Evolutionary conservation across 2,329 filamentous ascomycete genomes (phyloP), one percentile per base, ranked within the genome.

Genomic region (Mycosphaerella sp.): DNA sequence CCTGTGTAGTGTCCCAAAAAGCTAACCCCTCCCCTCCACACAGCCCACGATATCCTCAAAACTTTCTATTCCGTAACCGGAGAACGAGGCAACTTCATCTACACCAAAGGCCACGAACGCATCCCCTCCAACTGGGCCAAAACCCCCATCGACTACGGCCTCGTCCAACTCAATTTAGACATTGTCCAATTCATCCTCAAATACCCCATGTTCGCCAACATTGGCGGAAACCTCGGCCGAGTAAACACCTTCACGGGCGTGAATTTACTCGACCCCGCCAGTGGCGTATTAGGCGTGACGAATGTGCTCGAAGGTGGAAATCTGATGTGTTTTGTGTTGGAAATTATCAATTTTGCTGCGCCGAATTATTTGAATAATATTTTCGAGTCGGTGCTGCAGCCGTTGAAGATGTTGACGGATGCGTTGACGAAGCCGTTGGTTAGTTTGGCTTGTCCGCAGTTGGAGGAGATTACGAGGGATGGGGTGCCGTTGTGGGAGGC

Each of bases 211-310:
- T 55, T 57, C 17, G 60, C 40, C 45, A 55, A 51, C 10, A 44
- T 65, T 21, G 62, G 63, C 23, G 60, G 63, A 21, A 65, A 65
- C 34, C 54, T 53, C 2, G 61, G 61, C 14, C 48, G 49, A 12
- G 63, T 64, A 14, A 63, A 65, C 49, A 58, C 61, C 6, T 65
- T 64, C 54, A 47, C 57, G 2, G 60, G 60, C 14, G 56, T 63
- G 39, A 50, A 65, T 40, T 54, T 70, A 6, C 55, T 48, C 2
- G 60, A 72, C 48, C 56, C 74, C 10, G 73, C 68, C 9, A 65
- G 64, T 9, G 73, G 73, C n/a, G 61, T 78, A 0, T 69, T 73
- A 50, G 78, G 75, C 54, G 57, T 65, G 4, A 55, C 62, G 4
- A 50, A 49, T 11, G 23, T 61, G 41, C 48, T 59, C 7, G 36